Evolutionary conservation across 371 early-diverging fungal genomes (phyloP).

Genomic region (Mucor ambiguus): DNA sequence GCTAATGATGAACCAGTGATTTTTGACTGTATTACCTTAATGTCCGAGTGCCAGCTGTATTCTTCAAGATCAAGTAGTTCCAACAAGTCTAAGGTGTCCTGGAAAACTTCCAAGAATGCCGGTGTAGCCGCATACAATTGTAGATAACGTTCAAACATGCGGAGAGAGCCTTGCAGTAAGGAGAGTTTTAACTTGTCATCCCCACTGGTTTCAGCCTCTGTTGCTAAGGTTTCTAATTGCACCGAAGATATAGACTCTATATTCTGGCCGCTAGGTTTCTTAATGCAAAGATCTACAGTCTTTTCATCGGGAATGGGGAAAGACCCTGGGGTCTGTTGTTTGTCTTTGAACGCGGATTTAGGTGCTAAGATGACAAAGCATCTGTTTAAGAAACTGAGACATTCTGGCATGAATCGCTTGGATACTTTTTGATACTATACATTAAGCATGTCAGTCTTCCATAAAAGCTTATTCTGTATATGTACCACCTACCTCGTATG

Average conservation of each 20-base stretch:
- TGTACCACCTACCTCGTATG: conserved; percentile 59
- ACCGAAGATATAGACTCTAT: conserved; percentile 19
- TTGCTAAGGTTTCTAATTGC: conserved; percentile 26
- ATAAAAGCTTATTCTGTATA: background rate
- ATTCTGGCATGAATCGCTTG: conserved; percentile 87
- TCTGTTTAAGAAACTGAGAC: conserved; percentile 68
- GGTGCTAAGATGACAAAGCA: conserved; percentile 56
- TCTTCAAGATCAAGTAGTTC: conserved; percentile 27
- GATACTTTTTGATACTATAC: conserved; percentile 70
- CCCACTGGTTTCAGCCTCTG: conserved; percentile 24
- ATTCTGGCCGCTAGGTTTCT: conserved; percentile 30
- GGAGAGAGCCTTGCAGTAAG: conserved; percentile 44
- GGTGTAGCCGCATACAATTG: conserved; percentile 60
- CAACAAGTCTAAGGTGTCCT: conserved; percentile 40
- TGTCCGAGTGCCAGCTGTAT: conserved; percentile 35
- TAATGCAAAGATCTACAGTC: conserved; percentile 36
- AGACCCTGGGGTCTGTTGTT: conserved; percentile 37
- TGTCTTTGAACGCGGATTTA: conserved; percentile 37
- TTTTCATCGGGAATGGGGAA: conserved; percentile 51
- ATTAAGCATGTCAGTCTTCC: background rate
- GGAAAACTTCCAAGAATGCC: conserved; percentile 65
- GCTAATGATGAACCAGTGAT: background rate
- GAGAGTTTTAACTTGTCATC: conserved; percentile 27
- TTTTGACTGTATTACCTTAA: conserved; percentile 29
- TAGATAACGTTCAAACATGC: conserved; percentile 52